Base-by-base conservation (phyloP, 2,329 filamentous ascomycete genomes). In the Colletotrichum caudatum region DNA sequence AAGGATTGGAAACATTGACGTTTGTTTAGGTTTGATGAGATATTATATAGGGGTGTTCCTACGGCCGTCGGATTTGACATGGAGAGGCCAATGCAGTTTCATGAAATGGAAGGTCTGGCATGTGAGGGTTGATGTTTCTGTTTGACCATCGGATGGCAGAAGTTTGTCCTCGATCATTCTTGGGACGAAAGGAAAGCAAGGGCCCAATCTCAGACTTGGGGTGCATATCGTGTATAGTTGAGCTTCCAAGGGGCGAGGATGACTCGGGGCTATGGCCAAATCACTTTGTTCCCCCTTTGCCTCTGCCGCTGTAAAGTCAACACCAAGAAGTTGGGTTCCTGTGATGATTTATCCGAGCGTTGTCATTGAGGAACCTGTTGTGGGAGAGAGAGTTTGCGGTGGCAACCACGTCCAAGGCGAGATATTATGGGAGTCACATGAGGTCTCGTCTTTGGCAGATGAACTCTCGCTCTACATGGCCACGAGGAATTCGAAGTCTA, bases 111-210 rank as follows among this genome's bases (percentile, higher is more conserved):
- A 41, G 7, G 6, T 18, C 33, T 26, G 35, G 35, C 14, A 18
- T 57, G 33, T 4, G 20, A 37, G 54, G 8, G 37, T 37, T 23
- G 35, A 18, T 57, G 54, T 57, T 57, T 57, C 54, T 57, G 8
- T 26, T 58, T 58, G 5, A 16, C n/a, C 1, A 41, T 41, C n/a
- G n/a, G 54, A 41, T 26, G 35, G 33, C 54, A 58, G 54, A 58
- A 41, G 54, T 58, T 58, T 58, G n/a, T 41, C 54, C 54, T 41
- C 54, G 54, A n/a, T 16, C n/a, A 39, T 58, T 41, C 39, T 26
- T 39, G 12, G 35, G 35, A 39, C 12, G 54, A 26, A 58, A 57
- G 11, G 54, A 26, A 18, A 26, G 35, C 35, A 62, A 62, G 26
- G 26, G 29, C 41, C 59, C 9, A 33, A 23, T n/a, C 41, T 26